Base-by-base conservation (phyloP, 2,329 filamentous ascomycete species). In the Diaporthe longicolla region DNA sequence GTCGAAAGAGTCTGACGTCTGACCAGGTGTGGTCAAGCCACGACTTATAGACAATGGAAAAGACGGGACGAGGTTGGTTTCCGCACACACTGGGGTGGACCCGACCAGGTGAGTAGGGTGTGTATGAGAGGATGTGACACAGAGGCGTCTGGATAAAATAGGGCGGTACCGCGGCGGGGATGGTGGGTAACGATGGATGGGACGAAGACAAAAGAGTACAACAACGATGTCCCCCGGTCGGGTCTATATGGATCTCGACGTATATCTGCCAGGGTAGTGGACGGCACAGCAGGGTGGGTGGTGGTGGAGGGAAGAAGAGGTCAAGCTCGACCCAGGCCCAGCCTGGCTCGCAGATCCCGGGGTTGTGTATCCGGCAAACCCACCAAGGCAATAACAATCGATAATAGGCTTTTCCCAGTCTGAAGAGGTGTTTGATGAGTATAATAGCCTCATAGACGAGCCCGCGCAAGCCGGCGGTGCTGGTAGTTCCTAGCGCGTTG, bases 121-220 rank as follows among this genome's bases (percentile, higher is more conserved):
- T 57, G 29, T 37, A 37, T 40, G 43, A 21, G 35, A 29, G 57
- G 52, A 37, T 61, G 63, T 71, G 50, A 52, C 48, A 65, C 63
- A 74, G 57, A 37, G 73, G 61, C 59, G 73, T 73, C 55, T 63
- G 70, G 48, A 54, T 58, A 69, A 59, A 69, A 73, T 73, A 73
- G 50, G 73, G 70, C 73, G 59, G 29, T 71, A 45, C 52, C 40
- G 57, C 21, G 55, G 69, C 61, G 57, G 69, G 54, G 45, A 48
- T 61, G 57, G 37, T 72, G 48, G 37, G 35, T 63, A 32, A 29
- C 19, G 63, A 37, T 10, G 57, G 52, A 73, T 72, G 73, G 70
- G 70, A 70, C 68, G 73, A 74, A 68, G 59, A 58, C 50, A 59
- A 63, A 58, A 61, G 21, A 26, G 69, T 61, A 59, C 69, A 71